These are phyloP conservation scores for Penicillium flavigenum DNA, from an alignment of 495 filamentous ascomycete genomes.

Conservation along the genomic window DNA sequence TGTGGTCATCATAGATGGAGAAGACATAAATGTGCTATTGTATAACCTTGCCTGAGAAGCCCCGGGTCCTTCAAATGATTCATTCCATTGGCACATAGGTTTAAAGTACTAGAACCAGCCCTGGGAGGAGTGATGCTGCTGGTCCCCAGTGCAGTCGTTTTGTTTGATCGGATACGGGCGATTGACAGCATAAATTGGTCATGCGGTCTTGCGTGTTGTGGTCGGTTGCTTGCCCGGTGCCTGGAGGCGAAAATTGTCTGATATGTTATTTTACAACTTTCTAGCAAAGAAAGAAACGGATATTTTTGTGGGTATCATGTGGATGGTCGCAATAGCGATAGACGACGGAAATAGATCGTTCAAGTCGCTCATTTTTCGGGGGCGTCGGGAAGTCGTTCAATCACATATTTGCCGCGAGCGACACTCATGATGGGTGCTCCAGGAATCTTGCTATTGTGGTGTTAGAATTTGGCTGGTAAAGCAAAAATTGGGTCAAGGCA, in stretches of 20 bases:
- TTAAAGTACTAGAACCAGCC: not conserved
- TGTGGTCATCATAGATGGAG: not conserved
- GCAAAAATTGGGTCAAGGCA: not conserved
- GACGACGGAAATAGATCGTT: not conserved
- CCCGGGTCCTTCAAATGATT: not conserved
- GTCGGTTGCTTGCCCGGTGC: not conserved
- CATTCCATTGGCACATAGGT: not conserved
- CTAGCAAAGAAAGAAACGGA: not conserved
- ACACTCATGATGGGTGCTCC: slow-evolving; percentile 65
- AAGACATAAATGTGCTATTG: not conserved
- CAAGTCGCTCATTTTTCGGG: slow-evolving; percentile 26
- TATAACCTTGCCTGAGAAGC: not conserved
- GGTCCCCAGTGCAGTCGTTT: not conserved
- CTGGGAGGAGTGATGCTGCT: not conserved
- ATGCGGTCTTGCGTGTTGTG: not conserved
- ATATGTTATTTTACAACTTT: not conserved
- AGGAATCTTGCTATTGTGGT: slow-evolving; percentile 33
- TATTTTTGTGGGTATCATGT: slow-evolving; percentile 10
- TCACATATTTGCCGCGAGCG: slow-evolving; percentile 81
- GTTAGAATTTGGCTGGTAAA: not conserved
- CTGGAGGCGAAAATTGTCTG: not conserved
- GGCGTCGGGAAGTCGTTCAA: slow-evolving; percentile 86
- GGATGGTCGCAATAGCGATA: not conserved
- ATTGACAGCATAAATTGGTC: not conserved
- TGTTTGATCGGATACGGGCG: not conserved